phyloP scores from a whole-genome alignment of 352 stramenopile species.

The Phytophthora europaea region DNA sequence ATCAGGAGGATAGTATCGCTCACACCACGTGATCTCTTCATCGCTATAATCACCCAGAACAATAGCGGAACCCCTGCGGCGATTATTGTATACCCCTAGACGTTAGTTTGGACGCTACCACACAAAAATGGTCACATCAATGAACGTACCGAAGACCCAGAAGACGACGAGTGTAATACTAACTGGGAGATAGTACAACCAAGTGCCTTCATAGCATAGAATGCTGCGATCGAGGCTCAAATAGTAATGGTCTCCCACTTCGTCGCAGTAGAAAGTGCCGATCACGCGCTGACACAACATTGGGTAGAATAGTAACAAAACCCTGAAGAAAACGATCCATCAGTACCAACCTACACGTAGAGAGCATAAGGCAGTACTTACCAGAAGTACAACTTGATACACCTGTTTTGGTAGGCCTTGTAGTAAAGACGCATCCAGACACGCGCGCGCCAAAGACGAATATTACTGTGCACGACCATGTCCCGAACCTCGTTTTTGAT shows the following conservation, averaged over 20 bases:
- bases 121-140: background rate
- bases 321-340: conserved; percentile 33
- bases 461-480: conserved; percentile 79
- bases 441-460: conserved; percentile 73
- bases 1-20: conserved; percentile 62
- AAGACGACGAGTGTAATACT: conserved; percentile 51
- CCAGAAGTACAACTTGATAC: conserved; percentile 83
- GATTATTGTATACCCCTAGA: background rate
- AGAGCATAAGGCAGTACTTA: conserved; percentile 12
- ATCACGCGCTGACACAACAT: conserved; percentile 78
- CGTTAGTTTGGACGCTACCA: background rate
- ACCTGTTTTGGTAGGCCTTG: conserved; percentile 80
- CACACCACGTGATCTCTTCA: conserved; percentile 61
- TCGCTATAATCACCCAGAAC: conserved; percentile 73
- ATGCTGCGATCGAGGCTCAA: conserved; percentile 72
- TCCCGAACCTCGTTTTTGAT: conserved; percentile 60
- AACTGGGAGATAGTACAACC: conserved; percentile 70
- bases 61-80: conserved; percentile 69
- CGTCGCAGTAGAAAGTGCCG: conserved; percentile 81
- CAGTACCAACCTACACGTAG: background rate
- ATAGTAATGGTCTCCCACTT: conserved; percentile 68
- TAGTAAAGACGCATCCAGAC: conserved; percentile 81
- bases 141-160: conserved; percentile 70
- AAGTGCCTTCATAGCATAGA: conserved; percentile 64
- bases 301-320: conserved; percentile 77